phyloP scores from a whole-genome alignment of 1,284 basidiomycete species.

The Porodaedalea pini region DNA sequence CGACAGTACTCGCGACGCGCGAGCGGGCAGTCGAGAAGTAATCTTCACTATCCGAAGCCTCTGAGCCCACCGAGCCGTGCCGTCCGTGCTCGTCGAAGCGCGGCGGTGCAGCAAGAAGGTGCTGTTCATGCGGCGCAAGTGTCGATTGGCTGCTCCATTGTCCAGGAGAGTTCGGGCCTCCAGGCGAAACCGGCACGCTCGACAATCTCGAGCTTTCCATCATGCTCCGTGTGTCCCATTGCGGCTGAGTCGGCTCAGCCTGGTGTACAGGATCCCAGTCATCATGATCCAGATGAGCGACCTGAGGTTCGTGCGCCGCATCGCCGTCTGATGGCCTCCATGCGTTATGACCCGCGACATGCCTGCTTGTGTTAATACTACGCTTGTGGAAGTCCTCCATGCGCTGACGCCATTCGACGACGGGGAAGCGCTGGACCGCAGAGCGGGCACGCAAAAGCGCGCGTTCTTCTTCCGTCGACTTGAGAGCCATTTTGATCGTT shows the following conservation, averaged over 20 bases:
- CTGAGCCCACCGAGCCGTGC: conserved; percentile 45
- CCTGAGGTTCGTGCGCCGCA: conserved; percentile 40
- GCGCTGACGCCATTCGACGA: conserved; percentile 92
- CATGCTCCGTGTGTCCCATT: conserved; percentile 46
- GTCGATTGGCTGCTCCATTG: conserved; percentile 55
- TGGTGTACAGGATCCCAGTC: conserved; percentile 56
- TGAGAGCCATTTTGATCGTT: conserved; percentile 90
- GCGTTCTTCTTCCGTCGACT: conserved; percentile 85
- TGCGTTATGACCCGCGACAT: conserved; percentile 64
- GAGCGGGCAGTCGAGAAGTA: conserved; percentile 42
- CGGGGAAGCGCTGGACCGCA: conserved; percentile 91
- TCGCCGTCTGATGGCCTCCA: conserved; percentile 76
- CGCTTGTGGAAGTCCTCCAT: conserved; percentile 92
- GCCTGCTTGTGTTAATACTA: conserved; percentile 71
- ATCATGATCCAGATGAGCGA: conserved; percentile 41
- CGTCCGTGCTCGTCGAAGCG: conserved; percentile 30
- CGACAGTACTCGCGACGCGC: conserved; percentile 14
- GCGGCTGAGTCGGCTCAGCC: conserved; percentile 47
- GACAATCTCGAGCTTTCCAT: conserved; percentile 33
- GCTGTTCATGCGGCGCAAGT: conserved; percentile 35
- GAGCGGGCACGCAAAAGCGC: conserved; percentile 88
- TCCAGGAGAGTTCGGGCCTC: conserved; percentile 44
- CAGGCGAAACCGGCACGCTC: conserved; percentile 18
- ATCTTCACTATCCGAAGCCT: conserved; percentile 53
- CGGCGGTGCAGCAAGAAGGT: conserved; percentile 32